A percentile compares a stretch with the other conserved stretches of the same genome.
Evolutionary conservation across 2,329 filamentous ascomycete species (phyloP).

Genomic region (Fusarium gaditjirri): DNA sequence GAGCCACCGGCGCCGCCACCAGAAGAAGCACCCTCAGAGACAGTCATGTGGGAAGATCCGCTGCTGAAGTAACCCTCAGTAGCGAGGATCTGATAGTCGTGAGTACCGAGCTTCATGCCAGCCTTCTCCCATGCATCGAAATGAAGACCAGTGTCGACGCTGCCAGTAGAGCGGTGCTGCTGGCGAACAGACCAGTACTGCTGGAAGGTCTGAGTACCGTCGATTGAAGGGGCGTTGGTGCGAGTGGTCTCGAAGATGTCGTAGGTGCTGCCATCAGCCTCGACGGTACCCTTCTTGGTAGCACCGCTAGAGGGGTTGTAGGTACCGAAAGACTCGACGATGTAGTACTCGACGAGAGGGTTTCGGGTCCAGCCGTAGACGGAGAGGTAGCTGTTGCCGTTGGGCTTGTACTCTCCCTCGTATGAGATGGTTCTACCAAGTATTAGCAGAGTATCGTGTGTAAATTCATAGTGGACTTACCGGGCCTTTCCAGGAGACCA

Average conservation of each 20-base stretch:
- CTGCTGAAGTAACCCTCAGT: slow-evolving; percentile 64
- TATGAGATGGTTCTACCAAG: slow-evolving; percentile 35
- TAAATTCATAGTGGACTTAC: slow-evolving; percentile 47
- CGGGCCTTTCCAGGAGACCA: slow-evolving; percentile 45
- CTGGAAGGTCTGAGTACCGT: slow-evolving; percentile 61
- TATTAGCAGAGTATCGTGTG: background rate
- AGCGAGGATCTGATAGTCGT: slow-evolving; percentile 66
- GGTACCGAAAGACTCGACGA: slow-evolving; percentile 50
- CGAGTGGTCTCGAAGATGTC: slow-evolving; percentile 52
- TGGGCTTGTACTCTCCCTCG: slow-evolving; percentile 48
- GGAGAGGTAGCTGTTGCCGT: slow-evolving; percentile 52
- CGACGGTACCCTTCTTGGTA: slow-evolving; percentile 44
- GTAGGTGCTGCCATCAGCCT: slow-evolving; percentile 53
- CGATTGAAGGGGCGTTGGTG: slow-evolving; percentile 58
- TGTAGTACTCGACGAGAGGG: slow-evolving; percentile 54
- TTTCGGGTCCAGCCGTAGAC: slow-evolving; percentile 53
- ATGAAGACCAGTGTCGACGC: slow-evolving; percentile 60
- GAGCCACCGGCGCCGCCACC: background rate
- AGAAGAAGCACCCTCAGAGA: slow-evolving; percentile 40
- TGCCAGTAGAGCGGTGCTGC: slow-evolving; percentile 60
- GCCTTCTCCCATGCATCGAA: slow-evolving; percentile 63
- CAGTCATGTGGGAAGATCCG: slow-evolving; percentile 60
- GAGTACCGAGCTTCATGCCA: slow-evolving; percentile 60
- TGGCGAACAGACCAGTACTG: slow-evolving; percentile 65
- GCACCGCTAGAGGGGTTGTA: slow-evolving; percentile 49